Evolutionary conservation across 2,329 filamentous ascomycete species (phyloP).

Genomic region (Microcera coccophila): DNA sequence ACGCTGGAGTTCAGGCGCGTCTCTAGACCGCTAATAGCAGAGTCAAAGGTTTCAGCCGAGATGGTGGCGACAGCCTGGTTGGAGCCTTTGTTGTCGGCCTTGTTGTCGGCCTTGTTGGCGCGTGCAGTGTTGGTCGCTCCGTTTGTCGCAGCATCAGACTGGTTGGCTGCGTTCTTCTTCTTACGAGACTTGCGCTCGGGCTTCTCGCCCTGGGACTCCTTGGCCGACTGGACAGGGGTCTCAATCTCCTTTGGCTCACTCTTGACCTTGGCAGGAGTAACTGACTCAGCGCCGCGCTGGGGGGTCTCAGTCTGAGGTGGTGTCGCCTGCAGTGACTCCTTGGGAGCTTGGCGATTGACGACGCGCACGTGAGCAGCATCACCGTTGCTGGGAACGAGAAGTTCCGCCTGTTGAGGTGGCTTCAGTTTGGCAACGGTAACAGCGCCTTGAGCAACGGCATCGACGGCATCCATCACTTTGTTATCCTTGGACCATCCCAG

Average conservation of each 20-base stretch:
- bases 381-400: conserved; percentile 33
- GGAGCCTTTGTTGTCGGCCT: conserved; percentile 33
- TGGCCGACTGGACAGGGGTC: conserved; percentile 36
- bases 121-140: conserved; percentile 35
- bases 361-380: conserved; percentile 32
- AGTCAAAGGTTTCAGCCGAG: conserved; percentile 48
- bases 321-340: conserved; percentile 33
- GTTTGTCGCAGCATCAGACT: conserved; percentile 46
- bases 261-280: conserved; percentile 38
- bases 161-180: conserved; percentile 57
- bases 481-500: conserved; percentile 89
- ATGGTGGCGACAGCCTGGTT: conserved; percentile 24
- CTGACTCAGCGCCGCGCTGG: conserved; percentile 32
- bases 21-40: conserved; percentile 53
- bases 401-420: conserved; percentile 44
- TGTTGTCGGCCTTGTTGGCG: conserved; percentile 31
- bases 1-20: conserved; percentile 47
- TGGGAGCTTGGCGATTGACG: conserved; percentile 33
- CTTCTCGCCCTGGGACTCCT: conserved; percentile 50
- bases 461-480: conserved; percentile 75
- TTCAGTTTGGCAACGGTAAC: conserved; percentile 72
- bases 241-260: conserved; percentile 48
- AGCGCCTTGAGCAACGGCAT: conserved; percentile 69
- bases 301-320: conserved; percentile 25
- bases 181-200: conserved; percentile 58